phyloP scores from a whole-genome alignment of 2,329 filamentous ascomycete genomes.

The Trichoderma sp. region DNA sequence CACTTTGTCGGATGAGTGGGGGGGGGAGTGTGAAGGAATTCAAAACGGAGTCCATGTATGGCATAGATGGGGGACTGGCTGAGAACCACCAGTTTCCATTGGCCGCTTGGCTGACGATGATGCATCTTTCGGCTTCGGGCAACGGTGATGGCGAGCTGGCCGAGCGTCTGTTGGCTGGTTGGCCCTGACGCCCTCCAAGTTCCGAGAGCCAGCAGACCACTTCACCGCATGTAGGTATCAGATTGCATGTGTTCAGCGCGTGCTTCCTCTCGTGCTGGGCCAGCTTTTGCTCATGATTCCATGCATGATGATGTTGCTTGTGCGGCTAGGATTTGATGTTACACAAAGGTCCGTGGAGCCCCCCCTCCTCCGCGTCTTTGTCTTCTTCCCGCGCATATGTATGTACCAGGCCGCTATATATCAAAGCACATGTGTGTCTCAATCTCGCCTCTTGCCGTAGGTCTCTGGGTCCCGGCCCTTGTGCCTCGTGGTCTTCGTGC shows the following conservation, averaged over 20 bases:
- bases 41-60: not conserved
- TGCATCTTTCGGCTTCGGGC: constrained; percentile 13
- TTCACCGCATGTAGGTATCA: not conserved
- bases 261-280: not conserved
- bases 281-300: not conserved
- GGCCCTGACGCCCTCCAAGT: not conserved
- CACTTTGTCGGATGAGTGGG: not conserved
- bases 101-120: constrained; percentile 2
- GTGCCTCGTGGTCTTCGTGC: constrained; percentile 1
- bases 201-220: constrained; percentile 13
- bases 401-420: constrained; percentile 6
- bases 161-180: not conserved
- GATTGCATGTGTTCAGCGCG: constrained; percentile 1
- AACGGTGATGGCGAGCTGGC: constrained; percentile 8
- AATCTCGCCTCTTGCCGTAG: not conserved
- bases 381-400: not conserved
- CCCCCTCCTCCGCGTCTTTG: not conserved
- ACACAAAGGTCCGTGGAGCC: constrained; percentile 7
- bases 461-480: not conserved
- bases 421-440: constrained; percentile 2
- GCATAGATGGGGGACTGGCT: not conserved
- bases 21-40: not conserved
- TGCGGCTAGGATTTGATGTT: constrained; percentile 18
- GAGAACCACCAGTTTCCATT: too few species aligned
- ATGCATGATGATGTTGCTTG: constrained; percentile 15